Conservation (phyloP, 164 flowering plant genomes). For the Cinnamomum micranthum region DNA sequence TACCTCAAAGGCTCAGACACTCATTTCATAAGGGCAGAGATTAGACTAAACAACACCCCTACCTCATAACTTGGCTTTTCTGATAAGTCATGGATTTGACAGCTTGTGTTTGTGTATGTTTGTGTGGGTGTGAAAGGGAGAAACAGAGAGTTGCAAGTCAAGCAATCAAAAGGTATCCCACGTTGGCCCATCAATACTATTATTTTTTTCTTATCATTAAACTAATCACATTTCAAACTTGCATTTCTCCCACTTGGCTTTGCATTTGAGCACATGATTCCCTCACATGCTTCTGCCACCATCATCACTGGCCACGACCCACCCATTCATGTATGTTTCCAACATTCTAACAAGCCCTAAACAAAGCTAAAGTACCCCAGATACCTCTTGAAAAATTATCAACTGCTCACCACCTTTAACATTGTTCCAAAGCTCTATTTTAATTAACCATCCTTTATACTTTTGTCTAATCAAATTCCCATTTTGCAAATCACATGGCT, state of each 20-base stretch:
- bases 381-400: background rate
- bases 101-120: background rate
- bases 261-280: constrained; percentile 2
- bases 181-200: background rate
- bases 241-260: background rate
- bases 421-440: background rate
- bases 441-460: no score
- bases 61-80: background rate
- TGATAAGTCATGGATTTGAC: background rate
- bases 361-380: background rate
- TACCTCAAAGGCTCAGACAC: no score
- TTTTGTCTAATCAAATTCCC: no score
- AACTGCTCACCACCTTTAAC: background rate
- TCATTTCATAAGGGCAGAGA: background rate
- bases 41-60: background rate
- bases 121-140: background rate
- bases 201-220: background rate
- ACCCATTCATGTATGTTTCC: constrained; percentile 7
- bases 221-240: background rate
- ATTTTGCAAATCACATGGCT: no score
- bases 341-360: constrained; percentile 8
- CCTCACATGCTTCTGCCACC: constrained; percentile 7
- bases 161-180: constrained; percentile 5
- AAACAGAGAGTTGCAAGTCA: background rate
- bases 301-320: constrained; percentile 14